Base-by-base conservation (phyloP, 306 rosid species). In the Urtica urens region DNA sequence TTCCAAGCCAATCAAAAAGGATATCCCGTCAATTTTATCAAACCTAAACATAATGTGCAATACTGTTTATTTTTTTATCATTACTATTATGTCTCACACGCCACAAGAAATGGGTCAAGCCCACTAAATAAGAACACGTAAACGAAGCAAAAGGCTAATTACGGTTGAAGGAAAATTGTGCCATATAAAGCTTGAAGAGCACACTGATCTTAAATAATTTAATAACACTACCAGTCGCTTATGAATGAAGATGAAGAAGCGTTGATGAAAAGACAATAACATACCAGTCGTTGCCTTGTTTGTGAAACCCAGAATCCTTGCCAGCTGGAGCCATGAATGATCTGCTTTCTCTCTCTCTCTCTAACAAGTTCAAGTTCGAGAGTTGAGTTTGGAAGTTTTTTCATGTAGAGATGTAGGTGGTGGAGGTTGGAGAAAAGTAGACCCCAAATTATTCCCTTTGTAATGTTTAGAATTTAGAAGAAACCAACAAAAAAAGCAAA, bases 251-350 rank as follows among this genome's bases (percentile, higher is more conserved):
- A 35, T 10, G 40, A 35, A 31, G 28, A 38, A 49, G 24, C 28
- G 4, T 22, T 26, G 9, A 4, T 8, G 16, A 2, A 22, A 12
- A 17, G 55, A 51, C 17, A 29, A n/a, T 39, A 56, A 7, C 60
- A 35, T 81, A 88, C 97, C 97, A 84, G 64, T 77, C 70, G 71
- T 69, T 71, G 68, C 86, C 93, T 77, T 88, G 53, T 52, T 74
- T 58, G 60, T 57, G 63, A 70, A 88, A 88, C 72, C 68, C 94
- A 41, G 90, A 78, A 73, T 72, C 65, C 75, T 83, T 88, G 58
- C 66, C 72, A 24, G 77, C 53, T 38, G 86, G 93, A 81, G 97
- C 77, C 93, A 84, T 88, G 58, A 78, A 19, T 40, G 57, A 67
- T 24, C 39, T 13, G 55, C 71, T 10, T 18, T 20, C 18, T 23